These are phyloP conservation scores for Boechera stricta DNA, from an alignment of 345 rosid species.

Conservation along the genomic window DNA sequence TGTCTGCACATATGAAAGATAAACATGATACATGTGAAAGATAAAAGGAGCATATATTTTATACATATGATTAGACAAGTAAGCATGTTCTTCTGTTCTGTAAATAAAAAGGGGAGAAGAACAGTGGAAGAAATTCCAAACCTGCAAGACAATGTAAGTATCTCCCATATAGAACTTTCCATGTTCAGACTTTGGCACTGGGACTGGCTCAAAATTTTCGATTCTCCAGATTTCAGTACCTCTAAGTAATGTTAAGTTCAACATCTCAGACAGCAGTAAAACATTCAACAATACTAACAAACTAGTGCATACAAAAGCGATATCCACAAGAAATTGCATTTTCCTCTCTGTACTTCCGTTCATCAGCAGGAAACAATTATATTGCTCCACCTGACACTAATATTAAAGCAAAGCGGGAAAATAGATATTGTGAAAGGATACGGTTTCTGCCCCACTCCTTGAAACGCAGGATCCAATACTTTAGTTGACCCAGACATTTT, in stretches of 20 bases:
- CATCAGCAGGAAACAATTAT: conserved; percentile 7
- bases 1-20: conserved; percentile 62
- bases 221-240: conserved; percentile 99
- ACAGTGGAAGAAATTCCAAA: conserved; percentile 34
- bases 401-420: conserved; percentile 13
- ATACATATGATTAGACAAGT: conserved; percentile 35
- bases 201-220: conserved; percentile 91
- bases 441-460: conserved; percentile 94
- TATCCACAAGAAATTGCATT: not conserved
- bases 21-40: conserved; percentile 27
- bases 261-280: conserved; percentile 40
- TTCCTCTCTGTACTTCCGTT: not conserved
- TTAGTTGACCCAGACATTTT: conserved; percentile 85
- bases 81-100: conserved; percentile 32
- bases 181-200: conserved; percentile 80
- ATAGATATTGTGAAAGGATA: conserved; percentile 61
- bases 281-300: conserved; percentile 12
- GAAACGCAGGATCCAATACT: conserved; percentile 91
- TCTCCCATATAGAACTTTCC: conserved; percentile 99
- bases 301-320: conserved; percentile 11
- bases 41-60: conserved; percentile 8
- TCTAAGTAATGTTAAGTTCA: conserved; percentile 71
- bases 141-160: conserved; percentile 94
- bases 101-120: conserved; percentile 3
- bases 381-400: not conserved